phyloP scores from a whole-genome alignment of 768 basidiomycete species.

The Termitomyces sp. region DNA sequence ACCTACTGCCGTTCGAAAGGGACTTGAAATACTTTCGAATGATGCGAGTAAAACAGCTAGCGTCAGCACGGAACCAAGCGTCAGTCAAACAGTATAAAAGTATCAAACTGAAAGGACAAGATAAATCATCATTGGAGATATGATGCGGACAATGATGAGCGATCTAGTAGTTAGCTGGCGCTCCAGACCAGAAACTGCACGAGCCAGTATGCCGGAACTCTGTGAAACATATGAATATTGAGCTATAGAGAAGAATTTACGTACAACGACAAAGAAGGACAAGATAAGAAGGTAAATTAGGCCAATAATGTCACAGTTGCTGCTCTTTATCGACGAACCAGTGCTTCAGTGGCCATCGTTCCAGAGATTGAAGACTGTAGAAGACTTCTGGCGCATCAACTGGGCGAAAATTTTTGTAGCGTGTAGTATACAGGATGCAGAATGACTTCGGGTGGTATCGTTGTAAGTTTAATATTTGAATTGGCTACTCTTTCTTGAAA shows the following conservation, averaged over 20 bases:
- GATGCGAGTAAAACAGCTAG: neutral
- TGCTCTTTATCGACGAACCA: too few species aligned
- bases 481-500: neutral
- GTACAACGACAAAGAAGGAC: too few species aligned
- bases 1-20: too few species aligned
- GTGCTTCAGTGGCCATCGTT: neutral
- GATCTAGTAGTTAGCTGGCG: conserved; percentile 35
- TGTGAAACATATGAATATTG: conserved; percentile 5
- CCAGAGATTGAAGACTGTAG: neutral
- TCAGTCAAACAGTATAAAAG: conserved; percentile 12
- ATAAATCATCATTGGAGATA: conserved; percentile 36
- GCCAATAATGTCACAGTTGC: too few species aligned
- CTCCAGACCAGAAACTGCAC: conserved; percentile 36
- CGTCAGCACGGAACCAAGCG: neutral
- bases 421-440: conserved; percentile 37
- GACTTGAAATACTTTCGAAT: too few species aligned
- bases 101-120: conserved; percentile 19
- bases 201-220: conserved; percentile 35
- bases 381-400: conserved; percentile 50
- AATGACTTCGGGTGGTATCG: conserved; percentile 27
- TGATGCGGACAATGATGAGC: conserved; percentile 29
- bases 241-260: too few species aligned
- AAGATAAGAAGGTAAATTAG: too few species aligned
- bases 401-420: conserved; percentile 40
- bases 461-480: conserved; percentile 24